Percentiles rank a stretch among this genome's conserved stretches.
Conservation (phyloP, 1,139 yeast species). For the Kodamaea plutei region DNA sequence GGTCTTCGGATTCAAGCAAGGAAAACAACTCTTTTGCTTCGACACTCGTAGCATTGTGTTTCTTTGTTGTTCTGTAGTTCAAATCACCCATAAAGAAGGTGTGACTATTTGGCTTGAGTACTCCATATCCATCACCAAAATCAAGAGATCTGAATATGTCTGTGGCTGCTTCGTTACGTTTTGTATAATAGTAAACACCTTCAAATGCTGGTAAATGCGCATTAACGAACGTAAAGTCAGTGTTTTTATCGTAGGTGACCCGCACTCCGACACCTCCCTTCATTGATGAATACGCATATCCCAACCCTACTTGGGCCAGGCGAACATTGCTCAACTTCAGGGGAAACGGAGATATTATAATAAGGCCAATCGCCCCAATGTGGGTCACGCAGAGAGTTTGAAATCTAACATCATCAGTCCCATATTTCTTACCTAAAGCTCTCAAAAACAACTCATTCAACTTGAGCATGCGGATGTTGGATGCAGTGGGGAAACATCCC, state of each 20-base stretch:
- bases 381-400: conserved; percentile 44
- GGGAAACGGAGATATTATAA: conserved; percentile 48
- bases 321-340: conserved; percentile 28
- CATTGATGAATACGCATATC: conserved; percentile 55
- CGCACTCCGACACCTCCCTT: conserved; percentile 75
- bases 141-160: conserved; percentile 50
- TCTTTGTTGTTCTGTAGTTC: conserved; percentile 61
- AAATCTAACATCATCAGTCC: conserved; percentile 32
- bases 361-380: conserved; percentile 64
- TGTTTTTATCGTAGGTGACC: conserved; percentile 25
- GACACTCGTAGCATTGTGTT: conserved; percentile 12
- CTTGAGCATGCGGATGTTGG: conserved; percentile 37
- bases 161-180: conserved; percentile 52
- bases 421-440: conserved; percentile 32
- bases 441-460: conserved; percentile 39
- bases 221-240: conserved; percentile 57
- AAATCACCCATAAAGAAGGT: conserved; percentile 78
- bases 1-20: conserved; percentile 5
- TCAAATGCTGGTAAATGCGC: conserved; percentile 79
- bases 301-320: conserved; percentile 45
- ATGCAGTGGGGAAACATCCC: conserved; percentile 45
- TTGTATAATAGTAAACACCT: conserved; percentile 44
- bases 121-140: conserved; percentile 57
- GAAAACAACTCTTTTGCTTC: conserved; percentile 10
- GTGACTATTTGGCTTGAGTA: conserved; percentile 55